A percentile compares a stretch with the other conserved stretches of the same genome.
Evolutionary conservation across 1,139 yeast species (phyloP).

Genomic region (Candida frijolesensis): DNA sequence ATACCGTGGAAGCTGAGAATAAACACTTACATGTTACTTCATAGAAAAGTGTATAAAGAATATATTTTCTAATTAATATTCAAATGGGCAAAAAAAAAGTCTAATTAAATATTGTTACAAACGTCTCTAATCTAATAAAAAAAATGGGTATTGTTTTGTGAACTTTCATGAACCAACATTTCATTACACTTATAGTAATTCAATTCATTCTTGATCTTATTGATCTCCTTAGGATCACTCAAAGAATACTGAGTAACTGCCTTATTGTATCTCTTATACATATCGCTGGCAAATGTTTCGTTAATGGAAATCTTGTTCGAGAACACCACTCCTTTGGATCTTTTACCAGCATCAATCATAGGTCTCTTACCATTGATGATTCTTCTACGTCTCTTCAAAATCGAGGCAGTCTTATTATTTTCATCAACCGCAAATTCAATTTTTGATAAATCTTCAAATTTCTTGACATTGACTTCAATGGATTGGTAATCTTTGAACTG

Average conservation of each 20-base stretch:
- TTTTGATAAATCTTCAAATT: constrained; percentile 30
- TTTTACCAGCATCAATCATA: background rate
- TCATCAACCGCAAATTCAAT: background rate
- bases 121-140: constrained; percentile 31
- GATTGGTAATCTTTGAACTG: constrained; percentile 42
- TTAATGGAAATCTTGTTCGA: constrained; percentile 46
- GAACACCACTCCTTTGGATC: constrained; percentile 36
- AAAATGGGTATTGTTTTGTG: constrained; percentile 55
- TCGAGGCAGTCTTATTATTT: constrained; percentile 7
- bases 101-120: constrained; percentile 1
- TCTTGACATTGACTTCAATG: constrained; percentile 34
- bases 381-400: constrained; percentile 8
- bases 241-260: constrained; percentile 54
- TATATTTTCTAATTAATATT: background rate
- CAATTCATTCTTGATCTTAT: constrained; percentile 51
- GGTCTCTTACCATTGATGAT: background rate
- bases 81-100: background rate
- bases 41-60: background rate
- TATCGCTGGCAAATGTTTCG: constrained; percentile 51
- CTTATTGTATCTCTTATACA: constrained; percentile 55
- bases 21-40: background rate
- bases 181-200: constrained; percentile 54
- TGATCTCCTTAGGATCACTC: constrained; percentile 47
- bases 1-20: constrained; percentile 69
- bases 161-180: constrained; percentile 57